phyloP scores from a whole-genome alignment of 192 early-diverging fungal genomes.

The Linderina pennispora region DNA sequence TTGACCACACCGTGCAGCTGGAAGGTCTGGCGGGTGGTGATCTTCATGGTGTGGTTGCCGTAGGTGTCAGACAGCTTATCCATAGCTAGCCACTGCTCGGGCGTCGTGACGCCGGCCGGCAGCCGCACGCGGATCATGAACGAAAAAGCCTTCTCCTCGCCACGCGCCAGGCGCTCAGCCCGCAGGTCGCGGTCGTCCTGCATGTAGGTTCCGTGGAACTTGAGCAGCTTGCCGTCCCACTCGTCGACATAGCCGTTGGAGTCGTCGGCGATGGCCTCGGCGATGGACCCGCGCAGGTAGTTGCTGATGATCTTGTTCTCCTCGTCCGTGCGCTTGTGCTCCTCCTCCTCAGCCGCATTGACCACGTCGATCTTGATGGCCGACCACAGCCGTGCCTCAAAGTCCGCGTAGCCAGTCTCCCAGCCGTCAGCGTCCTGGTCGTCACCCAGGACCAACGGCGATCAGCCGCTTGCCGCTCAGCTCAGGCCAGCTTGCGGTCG shows the following conservation, averaged over 20 bases:
- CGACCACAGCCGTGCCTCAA: slow-evolving; percentile 78
- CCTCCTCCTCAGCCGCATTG: slow-evolving; percentile 59
- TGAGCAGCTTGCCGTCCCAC: slow-evolving; percentile 86
- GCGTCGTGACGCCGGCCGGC: slow-evolving; percentile 84
- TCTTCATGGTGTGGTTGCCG: slow-evolving; percentile 87
- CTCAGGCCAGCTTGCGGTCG: slow-evolving; percentile 67
- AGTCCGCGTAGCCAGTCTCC: slow-evolving; percentile 72
- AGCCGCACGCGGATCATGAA: slow-evolving; percentile 98
- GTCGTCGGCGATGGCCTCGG: slow-evolving; percentile 72
- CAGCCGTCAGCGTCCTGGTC: slow-evolving; percentile 92
- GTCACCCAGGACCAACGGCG: slow-evolving; percentile 74
- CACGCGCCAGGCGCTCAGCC: slow-evolving; percentile 73
- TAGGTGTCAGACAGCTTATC: slow-evolving; percentile 79
- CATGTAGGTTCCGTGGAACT: slow-evolving; percentile 97
- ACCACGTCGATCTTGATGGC: slow-evolving; percentile 71
- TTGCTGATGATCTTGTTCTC: slow-evolving; percentile 90
- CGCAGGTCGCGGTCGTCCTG: slow-evolving; percentile 96
- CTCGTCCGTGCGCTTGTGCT: slow-evolving; percentile 72
- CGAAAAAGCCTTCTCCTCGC: slow-evolving; percentile 85
- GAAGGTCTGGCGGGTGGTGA: slow-evolving; percentile 96
- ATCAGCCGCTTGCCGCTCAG: slow-evolving; percentile 67
- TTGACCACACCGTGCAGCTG: slow-evolving; percentile 96
- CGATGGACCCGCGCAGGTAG: slow-evolving; percentile 90
- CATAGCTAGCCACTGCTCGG: slow-evolving; percentile 91
- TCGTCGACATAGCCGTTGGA: slow-evolving; percentile 82